phyloP scores from a whole-genome alignment of 768 basidiomycete genomes.

The Boletus subcaerulescens region DNA sequence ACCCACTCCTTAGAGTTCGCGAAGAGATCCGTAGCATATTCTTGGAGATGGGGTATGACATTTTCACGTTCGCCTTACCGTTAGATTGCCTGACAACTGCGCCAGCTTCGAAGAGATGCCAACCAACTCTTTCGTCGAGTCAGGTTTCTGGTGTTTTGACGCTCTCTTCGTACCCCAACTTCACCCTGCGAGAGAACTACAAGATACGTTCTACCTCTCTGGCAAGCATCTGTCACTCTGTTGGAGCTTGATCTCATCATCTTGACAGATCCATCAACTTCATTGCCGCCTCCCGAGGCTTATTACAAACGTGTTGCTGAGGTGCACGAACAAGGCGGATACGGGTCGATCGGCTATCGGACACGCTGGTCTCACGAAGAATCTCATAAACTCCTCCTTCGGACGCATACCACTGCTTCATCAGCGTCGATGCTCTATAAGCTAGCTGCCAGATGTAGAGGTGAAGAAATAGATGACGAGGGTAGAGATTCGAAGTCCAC shows the following conservation, averaged over 20 bases:
- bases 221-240: constrained; percentile 41
- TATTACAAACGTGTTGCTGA: constrained; percentile 85
- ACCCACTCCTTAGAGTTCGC: constrained; percentile 94
- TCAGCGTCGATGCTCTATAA: constrained; percentile 93
- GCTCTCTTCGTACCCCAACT: constrained; percentile 98
- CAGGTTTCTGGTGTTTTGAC: constrained; percentile 99
- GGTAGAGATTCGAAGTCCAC: constrained; percentile 8
- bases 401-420: constrained; percentile 96
- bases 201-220: constrained; percentile 98
- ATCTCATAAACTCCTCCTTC: constrained; percentile 85
- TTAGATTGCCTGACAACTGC: constrained; percentile 1
- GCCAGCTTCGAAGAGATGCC: constrained; percentile 97
- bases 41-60: constrained; percentile 93
- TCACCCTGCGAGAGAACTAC: constrained; percentile 95
- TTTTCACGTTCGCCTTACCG: background rate
- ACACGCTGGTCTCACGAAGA: constrained; percentile 95
- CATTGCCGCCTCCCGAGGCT: constrained; percentile 70
- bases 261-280: constrained; percentile 68
- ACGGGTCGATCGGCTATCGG: constrained; percentile 93
- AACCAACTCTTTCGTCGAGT: constrained; percentile 92
- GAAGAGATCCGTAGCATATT: constrained; percentile 98
- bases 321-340: constrained; percentile 84
- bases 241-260: background rate
- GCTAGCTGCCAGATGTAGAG: constrained; percentile 80
- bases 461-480: constrained; percentile 47